Evolutionary conservation across 805 yeast species (phyloP).

Genomic region (Suhomyces prunicola): DNA sequence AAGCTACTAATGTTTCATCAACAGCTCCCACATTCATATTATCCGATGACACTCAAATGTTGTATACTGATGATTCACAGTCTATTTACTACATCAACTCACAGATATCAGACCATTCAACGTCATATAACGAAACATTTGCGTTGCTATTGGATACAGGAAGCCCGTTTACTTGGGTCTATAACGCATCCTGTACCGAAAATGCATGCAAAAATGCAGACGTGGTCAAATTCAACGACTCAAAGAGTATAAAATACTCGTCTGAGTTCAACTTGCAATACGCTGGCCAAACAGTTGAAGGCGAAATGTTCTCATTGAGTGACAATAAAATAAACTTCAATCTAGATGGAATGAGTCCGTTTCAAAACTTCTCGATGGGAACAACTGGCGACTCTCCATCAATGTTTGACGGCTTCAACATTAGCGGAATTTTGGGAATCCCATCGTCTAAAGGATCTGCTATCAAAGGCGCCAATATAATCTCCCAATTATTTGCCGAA

Average conservation of each 20-base stretch:
- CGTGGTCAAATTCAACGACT: slow-evolving; percentile 21
- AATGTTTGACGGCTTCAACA: slow-evolving; percentile 48
- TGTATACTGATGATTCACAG: slow-evolving; percentile 10
- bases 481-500: slow-evolving; percentile 35
- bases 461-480: slow-evolving; percentile 38
- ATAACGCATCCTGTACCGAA: slow-evolving; percentile 47
- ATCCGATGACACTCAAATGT: slow-evolving; percentile 3
- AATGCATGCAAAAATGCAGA: slow-evolving; percentile 37
- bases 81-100: slow-evolving; percentile 13
- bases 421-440: slow-evolving; percentile 61
- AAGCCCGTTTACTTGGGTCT: slow-evolving; percentile 62
- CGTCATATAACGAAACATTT: slow-evolving; percentile 25
- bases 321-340: slow-evolving; percentile 31
- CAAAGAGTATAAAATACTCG: slow-evolving; percentile 13
- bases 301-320: slow-evolving; percentile 35
- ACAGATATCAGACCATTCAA: slow-evolving; percentile 18
- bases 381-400: slow-evolving; percentile 51
- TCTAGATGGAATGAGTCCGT: slow-evolving; percentile 25
- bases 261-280: slow-evolving; percentile 48
- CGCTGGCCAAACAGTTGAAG: slow-evolving; percentile 52
- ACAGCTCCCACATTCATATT: slow-evolving; percentile 1
- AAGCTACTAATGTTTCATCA: background rate
- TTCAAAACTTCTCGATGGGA: slow-evolving; percentile 47
- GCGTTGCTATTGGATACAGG: slow-evolving; percentile 64
- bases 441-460: slow-evolving; percentile 23